A percentile compares a stretch with the other conserved stretches of the same genome.
Conservation (phyloP, 768 basidiomycete species). For the Boletus subcaerulescens region DNA sequence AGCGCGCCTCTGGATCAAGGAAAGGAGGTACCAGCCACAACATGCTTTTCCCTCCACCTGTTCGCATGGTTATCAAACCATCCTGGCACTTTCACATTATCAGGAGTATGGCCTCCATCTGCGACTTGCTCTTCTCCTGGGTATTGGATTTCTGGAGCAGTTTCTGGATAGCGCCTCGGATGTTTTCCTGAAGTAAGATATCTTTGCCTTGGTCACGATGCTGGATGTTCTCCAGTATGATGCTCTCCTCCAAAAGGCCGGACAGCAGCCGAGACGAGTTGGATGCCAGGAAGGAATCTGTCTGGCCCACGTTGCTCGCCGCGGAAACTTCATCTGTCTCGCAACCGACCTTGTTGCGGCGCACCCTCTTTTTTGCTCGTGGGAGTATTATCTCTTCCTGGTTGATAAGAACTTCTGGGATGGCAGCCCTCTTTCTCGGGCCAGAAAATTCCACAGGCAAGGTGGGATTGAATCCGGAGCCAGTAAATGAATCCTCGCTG, state of each 20-base stretch:
- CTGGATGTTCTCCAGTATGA: neutral
- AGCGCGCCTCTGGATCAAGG: neutral
- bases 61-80: slow-evolving; percentile 6
- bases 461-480: too few relatives aligned
- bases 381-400: neutral
- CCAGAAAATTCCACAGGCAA: too few relatives aligned
- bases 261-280: too few relatives aligned
- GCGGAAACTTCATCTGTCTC: too few relatives aligned
- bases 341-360: too few relatives aligned
- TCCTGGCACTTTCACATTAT: neutral
- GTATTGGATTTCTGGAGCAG: neutral
- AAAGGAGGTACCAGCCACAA: neutral
- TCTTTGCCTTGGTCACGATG: neutral
- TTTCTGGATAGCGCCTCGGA: neutral
- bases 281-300: too few relatives aligned
- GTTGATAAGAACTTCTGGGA: too few relatives aligned
- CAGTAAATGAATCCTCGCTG: too few relatives aligned
- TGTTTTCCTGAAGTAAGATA: neutral
- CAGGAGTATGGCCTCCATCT: slow-evolving; percentile 2
- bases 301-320: too few relatives aligned
- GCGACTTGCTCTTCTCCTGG: neutral
- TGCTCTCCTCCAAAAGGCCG: too few relatives aligned
- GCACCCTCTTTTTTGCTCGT: neutral
- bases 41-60: slow-evolving; percentile 4
- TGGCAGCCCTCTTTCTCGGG: too few relatives aligned